Conservation (phyloP, 2,329 filamentous ascomycete genomes). For the Cytospora piceicola region DNA sequence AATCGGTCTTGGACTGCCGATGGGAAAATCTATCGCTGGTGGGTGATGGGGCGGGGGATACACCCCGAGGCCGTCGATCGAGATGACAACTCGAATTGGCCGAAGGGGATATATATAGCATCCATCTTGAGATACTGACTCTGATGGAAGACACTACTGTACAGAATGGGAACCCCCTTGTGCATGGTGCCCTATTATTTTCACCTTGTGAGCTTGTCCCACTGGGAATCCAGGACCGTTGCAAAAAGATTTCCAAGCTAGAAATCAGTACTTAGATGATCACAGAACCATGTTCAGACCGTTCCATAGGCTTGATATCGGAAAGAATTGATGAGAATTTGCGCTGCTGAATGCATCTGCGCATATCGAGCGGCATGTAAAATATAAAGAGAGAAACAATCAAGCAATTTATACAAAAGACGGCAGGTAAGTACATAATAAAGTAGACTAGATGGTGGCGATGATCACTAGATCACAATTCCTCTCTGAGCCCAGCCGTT, state of each 20-base stretch:
- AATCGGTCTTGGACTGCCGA: background rate
- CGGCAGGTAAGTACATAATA: background rate
- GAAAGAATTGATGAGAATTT: background rate
- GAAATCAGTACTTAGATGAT: background rate
- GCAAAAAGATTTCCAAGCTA: background rate
- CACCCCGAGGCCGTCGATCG: background rate
- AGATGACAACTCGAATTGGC: background rate
- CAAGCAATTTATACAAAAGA: background rate
- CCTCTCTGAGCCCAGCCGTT: slow-evolving; percentile 77
- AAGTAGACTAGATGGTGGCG: background rate
- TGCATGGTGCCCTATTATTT: background rate
- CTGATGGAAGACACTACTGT: too few relatives aligned
- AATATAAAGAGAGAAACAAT: background rate
- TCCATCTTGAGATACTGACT: too few relatives aligned
- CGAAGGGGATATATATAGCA: too few relatives aligned
- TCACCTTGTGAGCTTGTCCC: background rate
- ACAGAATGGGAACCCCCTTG: background rate
- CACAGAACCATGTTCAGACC: too few relatives aligned
- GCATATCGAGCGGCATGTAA: background rate
- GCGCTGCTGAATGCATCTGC: background rate
- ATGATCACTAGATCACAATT: slow-evolving; percentile 59
- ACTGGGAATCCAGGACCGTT: background rate
- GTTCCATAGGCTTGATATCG: background rate
- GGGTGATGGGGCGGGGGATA: background rate
- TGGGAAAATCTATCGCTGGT: background rate